Base-by-base conservation (phyloP, 495 filamentous ascomycete species). In the Lophiotrema nucula region DNA sequence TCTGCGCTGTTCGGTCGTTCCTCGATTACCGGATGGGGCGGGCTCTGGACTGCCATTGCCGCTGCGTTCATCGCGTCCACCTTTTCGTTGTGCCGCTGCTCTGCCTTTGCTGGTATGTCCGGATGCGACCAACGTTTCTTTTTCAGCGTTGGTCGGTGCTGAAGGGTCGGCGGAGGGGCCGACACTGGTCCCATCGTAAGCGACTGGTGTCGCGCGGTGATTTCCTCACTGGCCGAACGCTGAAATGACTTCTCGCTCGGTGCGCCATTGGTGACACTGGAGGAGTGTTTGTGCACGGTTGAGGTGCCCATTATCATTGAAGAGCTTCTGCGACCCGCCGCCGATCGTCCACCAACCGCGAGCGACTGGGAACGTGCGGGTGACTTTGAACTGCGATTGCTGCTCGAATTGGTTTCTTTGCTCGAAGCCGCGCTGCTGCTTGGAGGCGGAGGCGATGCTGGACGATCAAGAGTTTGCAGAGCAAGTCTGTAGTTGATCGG, bases 1-100 rank as follows among this genome's bases (percentile, higher is more conserved):
- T 97, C 93, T 4, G 85, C 82, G 60, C 87, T 92, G 6, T 77
- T 80, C 4, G 88, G 88, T 54, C 89, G 52, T 25, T 65, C 62
- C 28, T 61, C 60, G 23, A 59, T 62, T 27, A 58, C 62, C 4
- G 61, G 41, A 2, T 58, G 55, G 19, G 57, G 52, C 18, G 53
- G 45, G 1, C 33, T 22, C 25, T 57, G 58, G 3, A 54, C 49
- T 0, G 57, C 26, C n/a, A 33, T 37, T 38, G 47, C 23, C 12
- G 16, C 18, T 2, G 55, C 55, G 42, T 58, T 51, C 19, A 56
- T 49, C 16, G 50, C 18, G 1, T 67, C 59, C 6, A 58, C 52
- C 24, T 56, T 57, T 1, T 47, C 49, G 38, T 62, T 63, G 54
- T 62, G 62, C 39, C 24, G 31, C 45, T 63, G 39, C 37, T 72